Base-by-base conservation (phyloP, 495 filamentous ascomycete species). In the Aspergillus avenaceus region DNA sequence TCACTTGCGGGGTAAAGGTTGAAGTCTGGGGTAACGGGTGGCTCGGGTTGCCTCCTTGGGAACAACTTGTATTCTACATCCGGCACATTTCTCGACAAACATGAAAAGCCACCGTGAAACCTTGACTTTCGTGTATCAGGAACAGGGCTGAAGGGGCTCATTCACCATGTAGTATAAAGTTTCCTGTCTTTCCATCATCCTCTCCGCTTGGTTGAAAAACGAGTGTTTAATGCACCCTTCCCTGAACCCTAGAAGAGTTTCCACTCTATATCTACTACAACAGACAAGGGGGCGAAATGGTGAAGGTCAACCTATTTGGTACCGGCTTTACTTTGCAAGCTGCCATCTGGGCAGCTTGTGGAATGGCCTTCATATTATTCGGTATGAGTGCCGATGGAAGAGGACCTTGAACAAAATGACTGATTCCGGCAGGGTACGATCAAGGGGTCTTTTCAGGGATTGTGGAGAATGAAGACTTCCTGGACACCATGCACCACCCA, bases 391-490 rank as follows among this genome's bases (percentile, higher is more conserved):
- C 8, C 32, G 6, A 36, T 16, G 6, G 32, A 5, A n/a, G 2
- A 36, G 1, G n/a, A 3, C 6, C 32, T 5, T 36, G 12, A 8
- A 36, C 3, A 14, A 8, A 36, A 14, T 34, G 4, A 16, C n/a
- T 36, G 12, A 36, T 14, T 14, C 32, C 5, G 6, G 32, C 12
- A 60, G 72, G 77, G 12, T 81, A 81, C 54, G 79, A 82, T 41
- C 77, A 82, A 60, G 79, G 77, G 31, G 71, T 80, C 6, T 78
- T 79, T 58, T 69, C 65, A 34, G 74, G 74, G 12, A 75, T 81
- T 28, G 64, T 77, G 24, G 64, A 64, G 21, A 74, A 74, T 45
- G 58, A 72, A 4, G 66, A 76, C 41, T 83, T 73, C 60, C 67
- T 75, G 29, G 56, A 71, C 29, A 59, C 56, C 24, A 75, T 78